Conservation (phyloP, 176 grass and related monocot species). For the Aegilops sharonensis region DNA sequence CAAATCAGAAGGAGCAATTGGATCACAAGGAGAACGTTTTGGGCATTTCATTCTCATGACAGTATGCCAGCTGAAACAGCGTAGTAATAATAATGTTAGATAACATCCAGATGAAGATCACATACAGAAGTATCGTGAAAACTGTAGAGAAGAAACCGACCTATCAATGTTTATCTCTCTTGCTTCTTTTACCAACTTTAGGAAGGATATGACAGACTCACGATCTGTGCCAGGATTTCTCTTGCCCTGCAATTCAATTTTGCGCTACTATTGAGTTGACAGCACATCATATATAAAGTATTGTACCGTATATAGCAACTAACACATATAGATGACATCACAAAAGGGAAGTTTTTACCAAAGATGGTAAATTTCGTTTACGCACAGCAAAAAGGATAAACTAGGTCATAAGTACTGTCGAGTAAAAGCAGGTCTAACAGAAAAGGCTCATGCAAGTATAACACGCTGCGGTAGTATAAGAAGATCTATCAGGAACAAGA, state of each 20-base stretch:
- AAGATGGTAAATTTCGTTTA: background rate
- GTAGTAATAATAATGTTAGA: conserved; percentile 26
- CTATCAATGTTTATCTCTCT: conserved; percentile 94
- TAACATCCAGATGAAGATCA: conserved; percentile 21
- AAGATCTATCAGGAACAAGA: background rate
- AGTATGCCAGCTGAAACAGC: conserved; percentile 83
- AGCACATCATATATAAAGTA: conserved; percentile 1
- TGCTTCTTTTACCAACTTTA: conserved; percentile 66
- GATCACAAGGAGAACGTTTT: conserved; percentile 59
- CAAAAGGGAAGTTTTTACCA: background rate
- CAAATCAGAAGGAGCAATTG: conserved; percentile 67
- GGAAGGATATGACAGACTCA: conserved; percentile 64
- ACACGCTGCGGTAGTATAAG: background rate
- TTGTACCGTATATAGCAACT: background rate
- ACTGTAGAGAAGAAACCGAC: conserved; percentile 40
- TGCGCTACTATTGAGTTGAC: conserved; percentile 9
- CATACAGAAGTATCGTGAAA: conserved; percentile 4
- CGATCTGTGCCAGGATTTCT: conserved; percentile 86
- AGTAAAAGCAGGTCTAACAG: conserved; percentile 1
- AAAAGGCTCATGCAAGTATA: conserved; percentile 21
- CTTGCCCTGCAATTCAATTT: conserved; percentile 70
- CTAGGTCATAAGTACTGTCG: background rate
- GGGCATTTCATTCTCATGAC: conserved; percentile 80
- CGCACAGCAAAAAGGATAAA: background rate
- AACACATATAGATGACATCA: conserved; percentile 9